Percentiles rank a stretch among this genome's conserved stretches.
phyloP scores from a whole-genome alignment of 768 basidiomycete genomes.

The Pleurotus eryngii region DNA sequence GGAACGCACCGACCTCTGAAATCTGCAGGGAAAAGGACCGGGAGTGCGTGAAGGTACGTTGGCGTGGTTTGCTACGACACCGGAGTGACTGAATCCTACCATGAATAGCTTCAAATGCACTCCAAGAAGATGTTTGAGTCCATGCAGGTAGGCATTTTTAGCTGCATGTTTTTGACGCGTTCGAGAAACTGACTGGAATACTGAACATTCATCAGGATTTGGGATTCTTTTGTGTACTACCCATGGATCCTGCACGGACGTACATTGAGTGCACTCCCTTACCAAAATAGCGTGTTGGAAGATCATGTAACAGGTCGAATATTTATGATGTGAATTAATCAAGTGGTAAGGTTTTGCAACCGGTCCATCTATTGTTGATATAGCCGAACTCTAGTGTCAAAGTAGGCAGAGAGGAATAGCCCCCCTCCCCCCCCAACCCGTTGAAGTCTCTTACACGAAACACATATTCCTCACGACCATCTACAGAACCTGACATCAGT shows the following conservation, averaged over 20 bases:
- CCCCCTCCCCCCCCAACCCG: too few relatives aligned
- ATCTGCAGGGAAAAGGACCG: constrained; percentile 47
- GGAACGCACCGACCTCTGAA: constrained; percentile 53
- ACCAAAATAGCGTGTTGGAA: constrained; percentile 29
- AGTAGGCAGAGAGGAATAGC: too few relatives aligned
- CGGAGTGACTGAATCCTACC: too few relatives aligned
- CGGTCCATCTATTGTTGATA: too few relatives aligned
- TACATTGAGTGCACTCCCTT: constrained; percentile 71
- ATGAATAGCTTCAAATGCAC: constrained; percentile 53
- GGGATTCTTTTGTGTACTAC: constrained; percentile 68
- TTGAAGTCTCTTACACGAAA: too few relatives aligned
- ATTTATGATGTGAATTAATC: too few relatives aligned
- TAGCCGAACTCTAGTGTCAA: too few relatives aligned
- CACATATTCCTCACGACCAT: too few relatives aligned
- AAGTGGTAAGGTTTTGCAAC: too few relatives aligned
- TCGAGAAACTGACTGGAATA: neutral
- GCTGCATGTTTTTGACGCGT: neutral
- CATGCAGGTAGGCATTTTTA: constrained; percentile 55
- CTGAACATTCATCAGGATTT: constrained; percentile 36
- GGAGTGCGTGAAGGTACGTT: constrained; percentile 57
- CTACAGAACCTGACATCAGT: too few relatives aligned
- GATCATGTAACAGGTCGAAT: too few relatives aligned
- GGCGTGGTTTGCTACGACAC: neutral
- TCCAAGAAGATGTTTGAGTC: constrained; percentile 61
- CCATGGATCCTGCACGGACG: constrained; percentile 61